Percentiles rank a stretch among this genome's conserved stretches.
Evolutionary conservation across 306 rosid genomes (phyloP).

Genomic region (Dalbergia cultrata): DNA sequence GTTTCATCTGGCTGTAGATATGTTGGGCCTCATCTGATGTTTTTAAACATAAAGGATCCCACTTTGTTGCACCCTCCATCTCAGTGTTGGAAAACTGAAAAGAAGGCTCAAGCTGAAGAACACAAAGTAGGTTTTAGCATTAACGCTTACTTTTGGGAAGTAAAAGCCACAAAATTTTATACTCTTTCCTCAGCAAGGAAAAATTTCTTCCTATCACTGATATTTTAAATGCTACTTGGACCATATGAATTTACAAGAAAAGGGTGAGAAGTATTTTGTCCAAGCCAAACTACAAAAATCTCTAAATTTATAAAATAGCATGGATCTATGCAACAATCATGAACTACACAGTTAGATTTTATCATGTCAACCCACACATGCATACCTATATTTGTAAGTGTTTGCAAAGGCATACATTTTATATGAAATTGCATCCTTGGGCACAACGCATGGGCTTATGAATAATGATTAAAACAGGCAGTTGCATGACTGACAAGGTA

Average conservation of each 20-base stretch:
- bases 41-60: conserved; percentile 83
- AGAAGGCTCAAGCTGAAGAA: conserved; percentile 62
- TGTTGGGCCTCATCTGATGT: conserved; percentile 68
- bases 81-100: conserved; percentile 70
- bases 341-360: not conserved
- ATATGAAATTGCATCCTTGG: not conserved
- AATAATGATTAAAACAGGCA: conserved; percentile 1
- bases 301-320: not conserved
- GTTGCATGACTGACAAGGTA: conserved; percentile 5
- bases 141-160: conserved; percentile 28
- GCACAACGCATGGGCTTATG: not conserved
- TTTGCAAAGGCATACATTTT: not conserved
- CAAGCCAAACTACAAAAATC: conserved; percentile 13
- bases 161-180: not conserved
- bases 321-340: conserved; percentile 30
- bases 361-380: conserved; percentile 28
- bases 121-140: conserved; percentile 19
- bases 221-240: conserved; percentile 41
- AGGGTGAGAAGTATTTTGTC: conserved; percentile 5
- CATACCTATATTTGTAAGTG: not conserved
- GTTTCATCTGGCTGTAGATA: conserved; percentile 71
- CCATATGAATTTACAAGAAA: conserved; percentile 27
- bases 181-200: not conserved
- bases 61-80: conserved; percentile 96
- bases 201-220: not conserved